Conservation (phyloP, 2,329 filamentous ascomycete genomes). For the Karstenula rhodostoma region DNA sequence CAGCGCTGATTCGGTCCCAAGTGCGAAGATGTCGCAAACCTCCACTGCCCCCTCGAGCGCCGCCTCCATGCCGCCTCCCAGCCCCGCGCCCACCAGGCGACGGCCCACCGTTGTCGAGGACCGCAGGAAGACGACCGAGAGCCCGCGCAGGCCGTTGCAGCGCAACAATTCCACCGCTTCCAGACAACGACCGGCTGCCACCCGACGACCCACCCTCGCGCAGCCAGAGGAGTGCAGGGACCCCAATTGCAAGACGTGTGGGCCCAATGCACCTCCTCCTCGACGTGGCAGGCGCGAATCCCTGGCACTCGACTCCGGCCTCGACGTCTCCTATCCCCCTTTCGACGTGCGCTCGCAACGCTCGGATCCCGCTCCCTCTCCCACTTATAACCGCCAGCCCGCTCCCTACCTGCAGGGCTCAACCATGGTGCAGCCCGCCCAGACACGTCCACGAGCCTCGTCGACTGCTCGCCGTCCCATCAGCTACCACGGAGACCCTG, state of each 20-base stretch:
- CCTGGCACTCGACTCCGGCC: slow-evolving; percentile 38
- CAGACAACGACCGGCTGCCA: slow-evolving; percentile 25
- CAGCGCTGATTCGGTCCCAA: slow-evolving; percentile 62
- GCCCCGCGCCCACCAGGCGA: slow-evolving; percentile 28
- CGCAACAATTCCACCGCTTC: slow-evolving; percentile 37
- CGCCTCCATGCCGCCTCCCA: slow-evolving; percentile 27
- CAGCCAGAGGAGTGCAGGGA: slow-evolving; percentile 42
- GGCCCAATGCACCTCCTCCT: slow-evolving; percentile 24
- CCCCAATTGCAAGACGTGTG: slow-evolving; percentile 43
- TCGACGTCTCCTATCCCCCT: slow-evolving; percentile 37
- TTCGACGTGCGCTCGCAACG: slow-evolving; percentile 40
- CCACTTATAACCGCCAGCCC: slow-evolving; percentile 34
- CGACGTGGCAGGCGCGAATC: slow-evolving; percentile 27
- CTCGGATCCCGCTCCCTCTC: slow-evolving; percentile 41
- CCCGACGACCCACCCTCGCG: slow-evolving; percentile 21
- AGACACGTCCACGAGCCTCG: slow-evolving; percentile 36
- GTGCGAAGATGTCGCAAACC: slow-evolving; percentile 42
- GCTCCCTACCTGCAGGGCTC: slow-evolving; percentile 34
- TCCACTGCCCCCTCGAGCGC: slow-evolving; percentile 27
- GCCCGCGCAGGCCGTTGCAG: slow-evolving; percentile 33
- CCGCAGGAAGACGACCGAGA: slow-evolving; percentile 30
- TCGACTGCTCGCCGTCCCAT: slow-evolving; percentile 38
- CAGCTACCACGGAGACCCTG: slow-evolving; percentile 42
- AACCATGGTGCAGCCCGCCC: slow-evolving; percentile 39
- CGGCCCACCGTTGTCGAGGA: slow-evolving; percentile 30